Base-by-base conservation (phyloP, 1,284 basidiomycete genomes). In the Volvariella volvacea region DNA sequence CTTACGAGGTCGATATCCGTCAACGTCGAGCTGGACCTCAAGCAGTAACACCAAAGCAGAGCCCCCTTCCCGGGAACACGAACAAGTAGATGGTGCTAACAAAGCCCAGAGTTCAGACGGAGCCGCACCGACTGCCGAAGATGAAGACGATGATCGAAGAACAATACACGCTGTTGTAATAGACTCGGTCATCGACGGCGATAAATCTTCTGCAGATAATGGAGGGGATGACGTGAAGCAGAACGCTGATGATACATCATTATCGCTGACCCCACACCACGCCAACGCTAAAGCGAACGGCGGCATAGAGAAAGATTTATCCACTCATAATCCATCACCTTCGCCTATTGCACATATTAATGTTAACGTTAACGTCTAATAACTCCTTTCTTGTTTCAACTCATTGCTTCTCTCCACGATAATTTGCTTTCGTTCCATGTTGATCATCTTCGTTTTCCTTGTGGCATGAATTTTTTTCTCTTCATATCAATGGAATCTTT, bases 1-100 rank as follows among this genome's bases (percentile, higher is more conserved):
- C 19, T 16, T 84, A 41, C 74, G 81, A 28, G 65, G 71, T 30
- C 74, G 80, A 37, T 71, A 80, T 54, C 71, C 79, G 17, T 74
- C 77, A 32, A 61, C 34, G n/a, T 36, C 65, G 22, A 56, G 53
- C 46, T 60, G 57, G 43, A 50, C 50, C 19, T 52, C 55, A 17
- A 48, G 53, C 28, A 60, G 58, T 25, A 47, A 22, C 15, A 32
- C 46, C 40, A 37, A 44, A 41, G 46, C 37, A 21, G 22, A 56
- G 53, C 47, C 61, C 56, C 42, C 49, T 49, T 17, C 52, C 54
- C 17, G 48, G 53, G 22, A 59, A 6, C 25, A 28, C 58, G 25
- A 47, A 28, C 15, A 36, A 45, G 38, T 36, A 44, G 41, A 41
- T 43, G 37, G 43, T 41, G 39, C 38, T 39, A 31, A 41, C 46